phyloP scores from a whole-genome alignment of 2,329 filamentous ascomycete species.

The Fusarium concolor region DNA sequence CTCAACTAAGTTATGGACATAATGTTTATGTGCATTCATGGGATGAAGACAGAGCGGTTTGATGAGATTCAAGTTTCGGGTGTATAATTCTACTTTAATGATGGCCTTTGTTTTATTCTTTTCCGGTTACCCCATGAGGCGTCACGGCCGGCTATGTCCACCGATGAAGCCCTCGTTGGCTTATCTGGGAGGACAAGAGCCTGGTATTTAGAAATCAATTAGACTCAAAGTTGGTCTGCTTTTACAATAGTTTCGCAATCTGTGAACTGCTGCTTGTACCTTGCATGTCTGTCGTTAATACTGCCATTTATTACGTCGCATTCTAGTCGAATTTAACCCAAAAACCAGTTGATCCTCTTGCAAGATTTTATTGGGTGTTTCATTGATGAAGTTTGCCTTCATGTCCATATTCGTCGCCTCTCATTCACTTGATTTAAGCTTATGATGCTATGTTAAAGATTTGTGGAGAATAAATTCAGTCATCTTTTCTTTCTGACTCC shows the following conservation, averaged over 20 bases:
- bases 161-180: slow-evolving; percentile 35
- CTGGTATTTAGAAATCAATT: slow-evolving; percentile 45
- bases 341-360: background rate
- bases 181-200: slow-evolving; percentile 39
- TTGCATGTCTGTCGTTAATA: no score
- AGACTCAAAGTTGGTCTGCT: slow-evolving; percentile 33
- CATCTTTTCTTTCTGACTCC: background rate
- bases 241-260: background rate
- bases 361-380: background rate
- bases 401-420: background rate
- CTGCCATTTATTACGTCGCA: background rate
- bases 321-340: background rate
- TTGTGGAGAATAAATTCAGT: slow-evolving; percentile 24
- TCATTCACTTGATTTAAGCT: background rate
- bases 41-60: slow-evolving; percentile 39
- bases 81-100: slow-evolving; percentile 47
- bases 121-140: slow-evolving; percentile 46
- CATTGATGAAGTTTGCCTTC: background rate
- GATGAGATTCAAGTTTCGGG: slow-evolving; percentile 41
- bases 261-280: background rate
- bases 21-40: slow-evolving; percentile 30
- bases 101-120: slow-evolving; percentile 45
- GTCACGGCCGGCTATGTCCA: slow-evolving; percentile 42
- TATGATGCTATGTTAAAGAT: slow-evolving; percentile 2
- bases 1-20: slow-evolving; percentile 47